Evolutionary conservation across 306 rosid genomes (phyloP), one percentile per base, ranked within the genome.

Genomic region (Quercus engelmannii): DNA sequence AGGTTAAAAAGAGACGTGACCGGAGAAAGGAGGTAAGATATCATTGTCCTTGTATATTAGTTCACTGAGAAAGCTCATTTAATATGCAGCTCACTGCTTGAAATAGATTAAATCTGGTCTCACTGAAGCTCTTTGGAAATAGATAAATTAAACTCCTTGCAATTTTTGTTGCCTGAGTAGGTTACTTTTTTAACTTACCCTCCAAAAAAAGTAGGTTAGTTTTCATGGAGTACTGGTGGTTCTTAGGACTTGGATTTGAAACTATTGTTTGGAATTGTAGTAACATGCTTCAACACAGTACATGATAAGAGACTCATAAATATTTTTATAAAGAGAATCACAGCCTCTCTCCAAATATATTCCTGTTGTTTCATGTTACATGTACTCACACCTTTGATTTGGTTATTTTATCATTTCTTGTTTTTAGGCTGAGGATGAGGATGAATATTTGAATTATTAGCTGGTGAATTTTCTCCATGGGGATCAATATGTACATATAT

Each of bases 11-110:
- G 76, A 93, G 86, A 56, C 94, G 91, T 0, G 92, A 91, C 56
- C 79, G 93, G 75, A 93, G 78, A 77, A 93, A 93, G 84, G 97
- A 91, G 87, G 98, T 91, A 82, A 80, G 73, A n/a, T 69, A 41
- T 43, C n/a, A 30, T 41, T 25, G 20, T 33, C 78, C 52, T n/a
- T 30, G 57, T 55, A 33, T 19, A 28, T 55, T 72, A 4, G 19
- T 23, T 78, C 9, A 17, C 17, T 54, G 55, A 41, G 26, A 43
- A 38, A 75, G 25, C 70, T 64, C 20, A 64, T 31, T 8, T 64
- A 64, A 28, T n/a, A 26, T 28, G 26, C 64, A 55, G 30, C 54
- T 55, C 41, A 3, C 41, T n/a, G 21, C 49, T 3, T 82, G 25
- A 5, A 77, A 54, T 59, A 26, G 21, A 8, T 55, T 46, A 54